phyloP scores from a whole-genome alignment of 2,329 filamentous ascomycete species.

The Aspergillus phoenicis region DNA sequence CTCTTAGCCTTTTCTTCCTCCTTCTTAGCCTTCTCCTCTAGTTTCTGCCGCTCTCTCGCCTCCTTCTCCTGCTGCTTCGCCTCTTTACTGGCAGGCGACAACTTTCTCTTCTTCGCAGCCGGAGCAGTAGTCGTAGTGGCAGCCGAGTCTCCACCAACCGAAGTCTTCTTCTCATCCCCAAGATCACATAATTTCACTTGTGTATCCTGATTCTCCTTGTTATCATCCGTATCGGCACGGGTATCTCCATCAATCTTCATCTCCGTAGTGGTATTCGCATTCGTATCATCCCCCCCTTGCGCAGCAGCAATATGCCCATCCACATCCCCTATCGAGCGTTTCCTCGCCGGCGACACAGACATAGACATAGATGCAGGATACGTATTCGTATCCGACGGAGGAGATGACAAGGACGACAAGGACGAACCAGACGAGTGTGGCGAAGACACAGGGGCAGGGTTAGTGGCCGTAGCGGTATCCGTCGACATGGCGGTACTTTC shows the following conservation, averaged over 20 bases:
- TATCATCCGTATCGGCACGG: not conserved
- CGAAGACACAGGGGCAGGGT: conserved; percentile 13
- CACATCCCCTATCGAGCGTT: conserved; percentile 4
- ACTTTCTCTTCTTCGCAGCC: conserved; percentile 35
- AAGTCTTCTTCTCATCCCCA: conserved; percentile 1
- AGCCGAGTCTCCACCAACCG: not conserved
- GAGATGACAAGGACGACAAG: conserved; percentile 16
- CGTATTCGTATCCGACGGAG: conserved; percentile 34
- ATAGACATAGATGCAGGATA: not conserved
- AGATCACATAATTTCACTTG: not conserved
- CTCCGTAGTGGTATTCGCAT: not conserved
- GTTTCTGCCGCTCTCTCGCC: conserved; percentile 28
- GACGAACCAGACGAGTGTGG: not conserved
- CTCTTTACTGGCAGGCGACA: conserved; percentile 34
- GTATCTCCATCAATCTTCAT: not conserved
- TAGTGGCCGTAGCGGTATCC: conserved; percentile 9
- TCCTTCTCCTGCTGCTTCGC: conserved; percentile 30
- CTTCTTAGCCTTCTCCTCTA: conserved; percentile 28
- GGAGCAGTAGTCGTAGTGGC: conserved; percentile 13
- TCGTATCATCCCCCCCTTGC: not conserved
- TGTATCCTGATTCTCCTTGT: conserved; percentile 13
- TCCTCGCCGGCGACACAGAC: not conserved
- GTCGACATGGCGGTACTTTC: not conserved
- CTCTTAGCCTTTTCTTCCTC: conserved; percentile 35
- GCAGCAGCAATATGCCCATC: not conserved